Evolutionary conservation across 176 grass and related monocot species (phyloP), one percentile per base, ranked within the genome.

Genomic region (Cenchrus purpureus): DNA sequence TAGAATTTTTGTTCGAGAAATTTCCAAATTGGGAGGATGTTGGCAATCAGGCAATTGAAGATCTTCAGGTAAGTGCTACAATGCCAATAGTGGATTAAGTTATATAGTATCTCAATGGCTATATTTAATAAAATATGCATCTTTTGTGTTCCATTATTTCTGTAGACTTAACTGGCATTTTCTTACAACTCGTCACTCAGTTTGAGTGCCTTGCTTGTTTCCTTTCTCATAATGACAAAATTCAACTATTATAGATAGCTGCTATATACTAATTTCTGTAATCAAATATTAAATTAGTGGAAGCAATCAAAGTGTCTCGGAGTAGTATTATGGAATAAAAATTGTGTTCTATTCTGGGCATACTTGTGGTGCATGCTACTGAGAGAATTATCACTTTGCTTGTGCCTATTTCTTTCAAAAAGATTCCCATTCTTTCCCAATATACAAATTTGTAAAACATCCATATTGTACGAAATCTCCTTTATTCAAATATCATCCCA

Each of bases 1-100:
- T 93, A 14, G 87, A 93, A 37, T 86, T 85, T 64, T 83, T 93
- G 45, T 93, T 93, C 78, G 91, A 93, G 19, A 63, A 87, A 77
- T 93, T 93, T 51, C 87, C 84, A 25, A 82, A 87, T 45, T 90
- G 87, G 91, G 91, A 87, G 77, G 87, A 87, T 61, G 77, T 81
- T 62, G 91, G 81, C 32, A 89, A 85, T 68, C 91, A 90, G 76
- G 81, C 87, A 3, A 93, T 93, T 78, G 91, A 81, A 87, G 87
- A 93, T 82, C 91, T 93, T 51, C 91, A 93, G 91, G 91, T 87
- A 25, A 77, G 51, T 40, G 71, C 5, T 10, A 6, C 43, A 71
- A 71, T 48, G 10, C 22, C 49, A 69, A 69, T 44, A 42, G 15
- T 8, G n/a, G 37, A 40, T 40, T 40, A 40, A 40, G 52, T 31